Percentiles rank a stretch among this genome's conserved stretches.
These are phyloP conservation scores for Kwoniella botswanensis DNA, from an alignment of 768 basidiomycete genomes.

Conservation along the genomic window DNA sequence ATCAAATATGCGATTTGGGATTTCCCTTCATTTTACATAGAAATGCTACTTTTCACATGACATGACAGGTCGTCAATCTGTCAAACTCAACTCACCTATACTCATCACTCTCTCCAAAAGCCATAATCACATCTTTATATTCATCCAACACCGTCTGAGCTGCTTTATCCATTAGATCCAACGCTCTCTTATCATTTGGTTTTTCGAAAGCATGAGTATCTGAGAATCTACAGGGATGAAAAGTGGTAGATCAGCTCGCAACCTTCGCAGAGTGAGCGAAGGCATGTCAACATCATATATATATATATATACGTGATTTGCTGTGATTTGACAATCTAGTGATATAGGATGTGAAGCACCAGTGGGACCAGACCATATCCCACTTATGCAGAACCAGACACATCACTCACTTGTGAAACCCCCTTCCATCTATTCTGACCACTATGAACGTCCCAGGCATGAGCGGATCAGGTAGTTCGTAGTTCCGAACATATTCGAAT, in stretches of 20 bases:
- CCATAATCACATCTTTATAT: constrained; percentile 81
- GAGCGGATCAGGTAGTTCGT: constrained; percentile 84
- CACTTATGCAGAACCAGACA: neutral
- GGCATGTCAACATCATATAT: neutral
- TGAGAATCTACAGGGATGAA: no score
- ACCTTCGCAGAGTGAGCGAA: neutral
- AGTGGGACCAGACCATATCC: neutral
- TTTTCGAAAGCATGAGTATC: constrained; percentile 81
- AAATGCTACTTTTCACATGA: neutral
- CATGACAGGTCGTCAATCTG: neutral
- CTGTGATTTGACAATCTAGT: no score
- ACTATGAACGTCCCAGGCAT: constrained; percentile 83
- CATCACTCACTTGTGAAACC: constrained; percentile 79
- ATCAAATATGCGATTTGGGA: no score
- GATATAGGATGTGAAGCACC: no score
- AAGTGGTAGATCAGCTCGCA: no score
- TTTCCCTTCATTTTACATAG: no score
- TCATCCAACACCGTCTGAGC: constrained; percentile 80
- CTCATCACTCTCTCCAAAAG: constrained; percentile 96
- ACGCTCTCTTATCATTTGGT: constrained; percentile 86
- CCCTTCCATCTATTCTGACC: constrained; percentile 86
- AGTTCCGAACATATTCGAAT: constrained; percentile 86
- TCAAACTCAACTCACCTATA: constrained; percentile 69
- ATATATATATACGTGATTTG: no score
- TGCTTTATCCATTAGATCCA: constrained; percentile 89